Percentiles rank a stretch among this genome's conserved stretches.
Evolutionary conservation across 305 asterid genomes (phyloP).

Genomic region (Fraxinus latifolia): DNA sequence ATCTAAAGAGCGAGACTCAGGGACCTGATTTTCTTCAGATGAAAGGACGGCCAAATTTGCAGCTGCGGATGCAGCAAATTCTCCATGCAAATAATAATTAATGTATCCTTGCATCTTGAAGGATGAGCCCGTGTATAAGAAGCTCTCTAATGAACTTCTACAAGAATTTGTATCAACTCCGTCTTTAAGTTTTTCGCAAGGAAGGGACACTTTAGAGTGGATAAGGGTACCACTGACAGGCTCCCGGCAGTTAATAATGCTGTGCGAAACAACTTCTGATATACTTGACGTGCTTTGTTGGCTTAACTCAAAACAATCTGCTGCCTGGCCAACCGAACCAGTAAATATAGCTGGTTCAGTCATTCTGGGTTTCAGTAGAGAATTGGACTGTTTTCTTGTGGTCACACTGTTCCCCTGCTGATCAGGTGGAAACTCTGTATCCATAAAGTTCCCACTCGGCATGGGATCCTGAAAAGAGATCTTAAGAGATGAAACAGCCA

Average conservation of each 20-base stretch:
- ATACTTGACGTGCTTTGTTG: slow-evolving; percentile 38
- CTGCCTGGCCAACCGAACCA: slow-evolving; percentile 32
- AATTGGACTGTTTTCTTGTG: slow-evolving; percentile 22
- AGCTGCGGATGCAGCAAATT: slow-evolving; percentile 93
- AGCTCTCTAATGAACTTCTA: slow-evolving; percentile 27
- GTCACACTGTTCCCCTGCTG: slow-evolving; percentile 18
- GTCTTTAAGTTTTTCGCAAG: slow-evolving; percentile 23
- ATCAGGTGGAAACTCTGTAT: slow-evolving; percentile 24
- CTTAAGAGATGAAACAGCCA: slow-evolving; percentile 16
- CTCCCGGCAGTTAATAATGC: slow-evolving; percentile 28
- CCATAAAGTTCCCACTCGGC: slow-evolving; percentile 22
- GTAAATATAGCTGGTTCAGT: slow-evolving; percentile 25
- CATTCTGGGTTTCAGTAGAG: slow-evolving; percentile 16
- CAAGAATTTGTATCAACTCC: slow-evolving; percentile 27
- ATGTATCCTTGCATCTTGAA: slow-evolving; percentile 63
- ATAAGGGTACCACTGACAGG: slow-evolving; percentile 29
- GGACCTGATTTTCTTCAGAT: slow-evolving; percentile 60
- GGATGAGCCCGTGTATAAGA: slow-evolving; percentile 66
- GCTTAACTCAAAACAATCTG: slow-evolving; percentile 27
- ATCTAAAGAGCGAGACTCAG: slow-evolving; percentile 43
- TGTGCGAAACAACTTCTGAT: slow-evolving; percentile 31
- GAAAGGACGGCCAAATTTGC: slow-evolving; percentile 73
- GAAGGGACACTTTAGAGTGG: slow-evolving; percentile 26
- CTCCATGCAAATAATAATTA: slow-evolving; percentile 81
- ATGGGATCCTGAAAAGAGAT: slow-evolving; percentile 21